Percentiles rank a stretch among this genome's conserved stretches.
These are phyloP conservation scores for Chlorella sp. DNA, from an alignment of 139 green algal species.

Conservation along the genomic window DNA sequence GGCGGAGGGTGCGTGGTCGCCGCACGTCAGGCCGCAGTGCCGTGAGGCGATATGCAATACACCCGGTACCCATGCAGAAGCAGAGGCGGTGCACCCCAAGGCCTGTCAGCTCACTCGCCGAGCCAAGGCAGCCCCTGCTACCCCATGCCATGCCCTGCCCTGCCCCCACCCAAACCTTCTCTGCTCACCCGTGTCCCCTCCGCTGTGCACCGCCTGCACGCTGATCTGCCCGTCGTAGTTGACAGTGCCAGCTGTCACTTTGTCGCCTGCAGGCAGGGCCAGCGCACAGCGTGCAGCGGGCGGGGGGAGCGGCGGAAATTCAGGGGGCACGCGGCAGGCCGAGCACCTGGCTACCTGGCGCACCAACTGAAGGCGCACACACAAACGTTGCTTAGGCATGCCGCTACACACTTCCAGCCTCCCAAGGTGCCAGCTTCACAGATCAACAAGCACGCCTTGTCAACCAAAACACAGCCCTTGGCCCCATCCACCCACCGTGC, in stretches of 20 bases:
- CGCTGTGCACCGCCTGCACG: conserved; percentile 70
- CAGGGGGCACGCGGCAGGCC: background rate
- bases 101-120: too few species aligned
- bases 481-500: background rate
- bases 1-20: too few species aligned
- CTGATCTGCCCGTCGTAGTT: conserved; percentile 84
- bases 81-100: too few species aligned
- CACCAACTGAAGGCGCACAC: too few species aligned
- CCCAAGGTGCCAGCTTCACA: background rate
- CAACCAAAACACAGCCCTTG: background rate
- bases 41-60: too few species aligned
- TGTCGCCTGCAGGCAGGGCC: conserved; percentile 55
- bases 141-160: too few species aligned
- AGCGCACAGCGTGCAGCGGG: background rate
- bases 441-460: background rate
- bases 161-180: background rate
- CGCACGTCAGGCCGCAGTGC: too few species aligned
- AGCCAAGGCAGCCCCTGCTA: too few species aligned
- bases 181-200: conserved; percentile 67
- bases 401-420: background rate
- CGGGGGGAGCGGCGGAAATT: too few species aligned
- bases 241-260: conserved; percentile 84
- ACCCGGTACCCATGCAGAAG: too few species aligned
- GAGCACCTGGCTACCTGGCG: background rate
- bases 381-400: too few species aligned